Base-by-base conservation (phyloP, 306 rosid genomes). In the Mucuna pruriens region DNA sequence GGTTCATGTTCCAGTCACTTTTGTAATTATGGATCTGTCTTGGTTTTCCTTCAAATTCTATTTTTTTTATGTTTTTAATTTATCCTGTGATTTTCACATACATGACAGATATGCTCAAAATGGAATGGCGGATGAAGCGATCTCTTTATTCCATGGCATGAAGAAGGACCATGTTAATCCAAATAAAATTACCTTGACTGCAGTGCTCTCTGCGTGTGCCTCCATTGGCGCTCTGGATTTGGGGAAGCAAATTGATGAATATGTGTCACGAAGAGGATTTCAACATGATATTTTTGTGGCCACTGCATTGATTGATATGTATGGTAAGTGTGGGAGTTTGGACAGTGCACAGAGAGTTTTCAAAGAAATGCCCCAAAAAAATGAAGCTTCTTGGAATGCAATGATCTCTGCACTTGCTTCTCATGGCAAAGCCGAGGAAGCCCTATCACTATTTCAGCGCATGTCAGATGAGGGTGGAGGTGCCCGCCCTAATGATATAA, bases 331-430 rank as follows among this genome's bases (percentile, higher is more conserved):
- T 69, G 99, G 99, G 52, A 91, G 88, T 87, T 83, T 95, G 84
- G 94, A 86, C 23, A 83, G 86, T 78, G 99, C 99, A 34, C 80
- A 74, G 71, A 75, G 91, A 86, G 88, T 95, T 67, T 95, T 93
- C 80, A 80, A 89, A 39, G 80, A 80, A 40, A 91, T 95, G 94
- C 95, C 97, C 64, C 86, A 5, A 20, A 95, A 91, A 84, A 93
- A 93, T 71, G 97, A 95, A 81, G 97, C 88, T 67, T 90, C 99
- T 19, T 95, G 99, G 99, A 95, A 93, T 81, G 95, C 95, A 65
- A 93, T 93, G 95, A 95, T 95, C 65, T 90, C 99, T 83, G 97
- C 97, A 9, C 92, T 93, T 87, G 99, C 97, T 82, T 91, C 89
- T 85, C 97, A 95, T 79, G 99, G 97, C 13, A 84, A 83, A 85